Evolutionary conservation across 495 filamentous ascomycete genomes (phyloP), one percentile per base, ranked within the genome.

Genomic region (Neurospora intermedia): DNA sequence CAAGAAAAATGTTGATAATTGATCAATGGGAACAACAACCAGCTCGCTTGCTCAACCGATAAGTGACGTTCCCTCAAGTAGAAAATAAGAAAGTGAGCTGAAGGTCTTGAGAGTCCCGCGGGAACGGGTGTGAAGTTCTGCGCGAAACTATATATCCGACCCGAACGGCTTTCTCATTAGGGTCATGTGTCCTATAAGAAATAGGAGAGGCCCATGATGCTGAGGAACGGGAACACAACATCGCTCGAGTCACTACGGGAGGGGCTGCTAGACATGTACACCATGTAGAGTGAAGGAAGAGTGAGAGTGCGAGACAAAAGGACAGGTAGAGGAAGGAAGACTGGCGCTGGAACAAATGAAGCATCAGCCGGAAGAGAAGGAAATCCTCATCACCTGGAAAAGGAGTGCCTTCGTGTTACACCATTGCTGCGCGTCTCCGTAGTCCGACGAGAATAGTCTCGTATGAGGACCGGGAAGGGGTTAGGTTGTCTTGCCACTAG

Each of bases 361-460:
- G 41, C 23, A 46, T 20, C 69, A 66, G 43, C 27, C 71, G 62
- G 71, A 38, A 41, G 66, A 16, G 73, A 73, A 59, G 31, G 69
- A 69, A 48, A 20, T 72, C 69, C 54, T 35, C 23, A 46, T 35
- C 48, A 23, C 59, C 43, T 54, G 62, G 69, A 40, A 48, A 46
- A 20, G 73, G 72, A 59, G 35, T 43, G 48, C 43, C 5, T 43
- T 71, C 27, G 42, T 40, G 78, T 79, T 69, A 77, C 76, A 77
- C 79, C 46, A 72, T 72, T 69, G 69, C 75, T 81, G 79, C 79
- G 69, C 70, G 73, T 75, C 71, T 72, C 79, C 79, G 78, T 73
- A 69, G 74, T 78, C 75, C 75, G 78, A 81, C 77, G 79, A 81
- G 79, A 79, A 79, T 74, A 74, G 71, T 74, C 78, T 81, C 79